A percentile compares a stretch with the other conserved stretches of the same genome.
Conservation (phyloP, 164 flowering plant genomes). For the Umbellularia californica region DNA sequence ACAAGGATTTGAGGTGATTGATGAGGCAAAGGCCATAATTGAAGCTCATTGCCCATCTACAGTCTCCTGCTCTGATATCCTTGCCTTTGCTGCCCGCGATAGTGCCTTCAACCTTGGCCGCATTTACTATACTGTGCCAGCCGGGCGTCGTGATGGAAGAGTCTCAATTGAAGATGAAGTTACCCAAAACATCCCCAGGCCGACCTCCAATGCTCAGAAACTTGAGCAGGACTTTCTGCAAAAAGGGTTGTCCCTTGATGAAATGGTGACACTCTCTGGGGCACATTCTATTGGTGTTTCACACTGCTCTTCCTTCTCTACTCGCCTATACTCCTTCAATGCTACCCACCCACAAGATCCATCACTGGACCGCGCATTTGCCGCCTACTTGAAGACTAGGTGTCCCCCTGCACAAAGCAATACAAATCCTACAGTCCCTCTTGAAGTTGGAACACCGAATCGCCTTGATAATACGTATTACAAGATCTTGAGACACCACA, state of each 20-base stretch:
- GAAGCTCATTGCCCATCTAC: conserved; percentile 45
- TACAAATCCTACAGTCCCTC: conserved; percentile 1
- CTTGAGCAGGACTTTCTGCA: conserved; percentile 1
- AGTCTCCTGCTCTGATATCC: conserved; percentile 58
- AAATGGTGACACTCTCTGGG: conserved; percentile 18
- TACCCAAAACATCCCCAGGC: conserved; percentile 1
- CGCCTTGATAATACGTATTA: conserved; percentile 12
- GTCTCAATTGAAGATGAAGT: conserved; percentile 22
- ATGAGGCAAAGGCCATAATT: conserved; percentile 38
- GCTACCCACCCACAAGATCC: conserved; percentile 13
- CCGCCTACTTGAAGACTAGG: not conserved
- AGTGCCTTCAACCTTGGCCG: conserved; percentile 31
- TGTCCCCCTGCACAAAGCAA: conserved; percentile 2
- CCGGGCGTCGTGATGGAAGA: conserved; percentile 44
- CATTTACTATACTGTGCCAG: conserved; percentile 32
- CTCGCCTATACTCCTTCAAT: conserved; percentile 13
- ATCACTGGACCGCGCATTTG: conserved; percentile 6
- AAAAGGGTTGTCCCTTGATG: conserved; percentile 15
- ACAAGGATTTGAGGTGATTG: conserved; percentile 56
- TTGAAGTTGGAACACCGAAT: conserved; percentile 5
- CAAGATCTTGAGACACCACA: conserved; percentile 4
- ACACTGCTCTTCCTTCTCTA: conserved; percentile 9
- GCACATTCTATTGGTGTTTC: conserved; percentile 16
- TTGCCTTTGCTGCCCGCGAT: conserved; percentile 59
- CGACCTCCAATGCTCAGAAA: not conserved